Percentiles rank a stretch among this genome's conserved stretches.
Conservation (phyloP, 345 rosid genomes). For the Pistacia integerrima region DNA sequence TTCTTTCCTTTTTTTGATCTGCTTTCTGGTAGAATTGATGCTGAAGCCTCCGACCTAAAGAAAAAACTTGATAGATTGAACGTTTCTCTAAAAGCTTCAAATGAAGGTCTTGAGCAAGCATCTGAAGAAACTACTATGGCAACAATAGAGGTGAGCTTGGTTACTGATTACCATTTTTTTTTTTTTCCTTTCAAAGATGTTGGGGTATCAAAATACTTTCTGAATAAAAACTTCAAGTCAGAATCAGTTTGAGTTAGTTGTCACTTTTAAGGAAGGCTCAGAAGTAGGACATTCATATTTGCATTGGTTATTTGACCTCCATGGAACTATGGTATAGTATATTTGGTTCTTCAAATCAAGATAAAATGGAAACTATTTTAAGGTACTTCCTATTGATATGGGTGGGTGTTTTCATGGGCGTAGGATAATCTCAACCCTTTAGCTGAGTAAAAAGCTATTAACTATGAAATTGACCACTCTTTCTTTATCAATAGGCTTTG, state of each 20-base stretch:
- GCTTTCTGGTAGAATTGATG: conserved; percentile 62
- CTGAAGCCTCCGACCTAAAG: conserved; percentile 66
- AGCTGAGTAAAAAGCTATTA: neutral
- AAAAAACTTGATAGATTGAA: conserved; percentile 59
- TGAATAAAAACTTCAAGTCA: neutral
- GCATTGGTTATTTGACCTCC: neutral
- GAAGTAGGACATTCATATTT: no score
- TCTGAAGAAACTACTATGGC: conserved; percentile 43
- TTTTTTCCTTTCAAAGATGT: no score
- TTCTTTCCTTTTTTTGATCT: conserved; percentile 20
- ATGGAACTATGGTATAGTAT: neutral
- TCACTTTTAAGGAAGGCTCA: neutral
- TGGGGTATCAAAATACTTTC: neutral
- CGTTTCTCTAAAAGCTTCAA: conserved; percentile 33
- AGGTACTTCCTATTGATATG: neutral
- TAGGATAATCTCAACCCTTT: conserved; percentile 1
- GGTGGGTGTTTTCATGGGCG: neutral
- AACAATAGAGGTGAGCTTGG: conserved; percentile 63
- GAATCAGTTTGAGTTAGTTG: neutral
- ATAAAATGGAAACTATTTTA: neutral
- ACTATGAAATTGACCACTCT: conserved; percentile 1
- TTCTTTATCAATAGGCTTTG: conserved; percentile 55
- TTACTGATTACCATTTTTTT: neutral
- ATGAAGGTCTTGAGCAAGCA: conserved; percentile 49
- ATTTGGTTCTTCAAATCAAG: neutral